Evolutionary conservation across 2,329 filamentous ascomycete genomes (phyloP).

Genomic region (Sarocladium strictum): DNA sequence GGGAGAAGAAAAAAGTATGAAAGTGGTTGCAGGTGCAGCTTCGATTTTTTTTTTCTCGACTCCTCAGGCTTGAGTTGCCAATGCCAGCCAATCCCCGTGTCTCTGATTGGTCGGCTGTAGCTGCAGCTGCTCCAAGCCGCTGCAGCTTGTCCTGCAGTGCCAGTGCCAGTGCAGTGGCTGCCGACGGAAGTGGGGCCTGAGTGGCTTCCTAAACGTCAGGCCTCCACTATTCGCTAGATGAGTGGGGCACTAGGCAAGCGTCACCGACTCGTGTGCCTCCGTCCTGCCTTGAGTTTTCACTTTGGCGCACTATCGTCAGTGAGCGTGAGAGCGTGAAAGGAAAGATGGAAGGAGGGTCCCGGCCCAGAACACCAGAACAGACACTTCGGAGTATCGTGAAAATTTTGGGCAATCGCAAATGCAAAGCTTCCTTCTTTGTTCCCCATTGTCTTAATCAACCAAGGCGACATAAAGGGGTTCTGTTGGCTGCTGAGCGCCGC

Average conservation of each 20-base stretch:
- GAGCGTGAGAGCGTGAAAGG: background rate
- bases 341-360: background rate
- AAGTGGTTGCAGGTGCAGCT: background rate
- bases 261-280: constrained; percentile 7
- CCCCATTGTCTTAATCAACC: too few species aligned
- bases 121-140: background rate
- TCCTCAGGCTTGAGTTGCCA: constrained; percentile 6
- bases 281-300: background rate
- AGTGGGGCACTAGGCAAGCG: background rate
- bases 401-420: background rate
- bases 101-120: background rate
- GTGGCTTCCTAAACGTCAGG: background rate
- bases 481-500: too few species aligned
- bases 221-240: background rate
- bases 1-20: constrained; percentile 1
- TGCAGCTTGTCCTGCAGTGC: background rate
- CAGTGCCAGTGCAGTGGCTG: background rate
- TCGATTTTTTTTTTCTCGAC: constrained; percentile 3
- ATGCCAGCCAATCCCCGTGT: background rate
- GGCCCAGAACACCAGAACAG: too few species aligned
- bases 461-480: too few species aligned
- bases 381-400: background rate
- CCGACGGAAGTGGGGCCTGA: background rate
- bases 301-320: background rate
- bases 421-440: background rate